Evolutionary conservation across 2,329 filamentous ascomycete species (phyloP).

Genomic region (Thermoascus crustaceus): DNA sequence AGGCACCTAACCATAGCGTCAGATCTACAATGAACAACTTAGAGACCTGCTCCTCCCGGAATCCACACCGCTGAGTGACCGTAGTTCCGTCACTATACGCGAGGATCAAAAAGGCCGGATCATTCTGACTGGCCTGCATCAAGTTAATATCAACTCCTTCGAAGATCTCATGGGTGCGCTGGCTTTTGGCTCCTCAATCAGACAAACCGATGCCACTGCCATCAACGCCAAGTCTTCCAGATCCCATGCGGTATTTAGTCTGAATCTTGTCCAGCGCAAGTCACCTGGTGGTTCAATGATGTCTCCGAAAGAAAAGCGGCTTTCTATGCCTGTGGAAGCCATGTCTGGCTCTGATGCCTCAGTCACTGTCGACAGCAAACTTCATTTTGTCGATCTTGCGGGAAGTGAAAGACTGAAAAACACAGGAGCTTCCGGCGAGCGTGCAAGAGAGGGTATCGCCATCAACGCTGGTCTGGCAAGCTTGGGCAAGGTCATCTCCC

Average conservation of each 20-base stretch:
- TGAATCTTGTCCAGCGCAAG: slow-evolving; percentile 83
- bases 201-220: slow-evolving; percentile 92
- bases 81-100: slow-evolving; percentile 76
- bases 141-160: slow-evolving; percentile 80
- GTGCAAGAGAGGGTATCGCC: slow-evolving; percentile 91
- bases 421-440: slow-evolving; percentile 87
- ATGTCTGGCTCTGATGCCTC: slow-evolving; percentile 55
- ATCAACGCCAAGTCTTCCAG: slow-evolving; percentile 97
- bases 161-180: slow-evolving; percentile 85
- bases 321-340: slow-evolving; percentile 76
- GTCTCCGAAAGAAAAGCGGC: slow-evolving; percentile 66
- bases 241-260: slow-evolving; percentile 92
- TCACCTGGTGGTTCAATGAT: slow-evolving; percentile 30
- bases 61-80: slow-evolving; percentile 58
- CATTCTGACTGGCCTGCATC: slow-evolving; percentile 78
- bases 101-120: slow-evolving; percentile 95
- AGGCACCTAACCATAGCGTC: slow-evolving; percentile 12
- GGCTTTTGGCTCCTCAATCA: slow-evolving; percentile 86
- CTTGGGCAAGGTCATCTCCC: slow-evolving; percentile 95
- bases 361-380: slow-evolving; percentile 91
- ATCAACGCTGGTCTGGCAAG: slow-evolving; percentile 95
- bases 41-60: slow-evolving; percentile 83
- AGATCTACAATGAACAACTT: slow-evolving; percentile 97
- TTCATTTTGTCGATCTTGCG: slow-evolving; percentile 96
- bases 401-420: slow-evolving; percentile 97